phyloP scores from a whole-genome alignment of 768 basidiomycete species.

The Ramaria sp. region DNA sequence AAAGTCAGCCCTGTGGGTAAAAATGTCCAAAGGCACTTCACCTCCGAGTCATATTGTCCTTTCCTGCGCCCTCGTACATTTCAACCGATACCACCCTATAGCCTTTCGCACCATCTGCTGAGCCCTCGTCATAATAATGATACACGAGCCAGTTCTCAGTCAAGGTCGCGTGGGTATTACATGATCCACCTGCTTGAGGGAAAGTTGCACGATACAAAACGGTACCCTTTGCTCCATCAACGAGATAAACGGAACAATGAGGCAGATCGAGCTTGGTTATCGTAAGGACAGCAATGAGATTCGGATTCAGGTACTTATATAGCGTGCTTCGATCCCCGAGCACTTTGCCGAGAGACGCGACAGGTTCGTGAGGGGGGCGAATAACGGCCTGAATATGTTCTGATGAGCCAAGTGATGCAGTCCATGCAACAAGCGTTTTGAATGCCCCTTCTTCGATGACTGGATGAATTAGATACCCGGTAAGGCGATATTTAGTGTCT shows the following conservation, averaged over 20 bases:
- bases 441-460: conserved; percentile 33
- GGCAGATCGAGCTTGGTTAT: conserved; percentile 17
- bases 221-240: conserved; percentile 74
- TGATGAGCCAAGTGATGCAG: conserved; percentile 38
- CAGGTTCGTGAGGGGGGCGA: conserved; percentile 35
- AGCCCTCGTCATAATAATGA: conserved; percentile 62
- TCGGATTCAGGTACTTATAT: conserved; percentile 91
- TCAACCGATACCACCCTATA: conserved; percentile 75
- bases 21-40: conserved; percentile 22
- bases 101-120: conserved; percentile 44
- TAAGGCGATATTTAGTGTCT: conserved; percentile 33
- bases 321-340: conserved; percentile 79
- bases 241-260: conserved; percentile 56
- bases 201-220: conserved; percentile 57
- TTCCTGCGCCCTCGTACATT: conserved; percentile 65
- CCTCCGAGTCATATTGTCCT: conserved; percentile 68
- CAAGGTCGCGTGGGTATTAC: conserved; percentile 59
- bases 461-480: conserved; percentile 44
- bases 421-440: conserved; percentile 58
- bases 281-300: conserved; percentile 60
- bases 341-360: conserved; percentile 77
- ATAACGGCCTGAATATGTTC: conserved; percentile 50
- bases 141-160: conserved; percentile 93
- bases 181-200: conserved; percentile 31
- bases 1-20: background rate